phyloP scores from a whole-genome alignment of 768 basidiomycete genomes.

The Crucibulum laeve region DNA sequence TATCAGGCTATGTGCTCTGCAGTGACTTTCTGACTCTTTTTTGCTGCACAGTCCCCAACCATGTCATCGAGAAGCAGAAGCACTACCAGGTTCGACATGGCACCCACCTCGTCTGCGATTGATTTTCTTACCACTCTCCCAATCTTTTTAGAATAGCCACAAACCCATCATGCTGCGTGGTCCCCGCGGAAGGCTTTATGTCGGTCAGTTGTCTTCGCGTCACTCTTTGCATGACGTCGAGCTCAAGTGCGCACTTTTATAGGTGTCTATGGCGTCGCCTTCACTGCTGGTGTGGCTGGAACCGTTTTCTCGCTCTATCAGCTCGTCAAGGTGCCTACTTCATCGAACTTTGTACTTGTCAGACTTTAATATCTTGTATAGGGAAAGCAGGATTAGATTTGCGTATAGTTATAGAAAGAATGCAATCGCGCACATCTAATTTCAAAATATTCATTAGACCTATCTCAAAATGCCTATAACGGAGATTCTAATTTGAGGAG shows the following conservation, averaged over 20 bases:
- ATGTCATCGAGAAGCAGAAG: slow-evolving; percentile 61
- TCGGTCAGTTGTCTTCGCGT: slow-evolving; percentile 49
- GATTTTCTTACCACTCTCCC: slow-evolving; percentile 5
- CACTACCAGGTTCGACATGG: slow-evolving; percentile 51
- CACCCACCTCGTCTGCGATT: slow-evolving; percentile 2
- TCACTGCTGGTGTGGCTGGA: slow-evolving; percentile 49
- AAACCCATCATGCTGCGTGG: slow-evolving; percentile 56
- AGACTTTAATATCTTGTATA: too few species aligned
- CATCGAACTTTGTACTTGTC: too few species aligned
- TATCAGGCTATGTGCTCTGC: slow-evolving; percentile 5
- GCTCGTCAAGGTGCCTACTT: slow-evolving; percentile 37
- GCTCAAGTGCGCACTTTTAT: too few species aligned
- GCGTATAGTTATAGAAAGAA: too few species aligned
- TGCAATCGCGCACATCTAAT: too few species aligned
- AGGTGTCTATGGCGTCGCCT: slow-evolving; percentile 56
- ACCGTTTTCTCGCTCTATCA: slow-evolving; percentile 45
- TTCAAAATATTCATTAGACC: too few species aligned
- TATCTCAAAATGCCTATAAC: too few species aligned
- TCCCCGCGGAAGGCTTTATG: slow-evolving; percentile 59
- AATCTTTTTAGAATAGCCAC: slow-evolving; percentile 32
- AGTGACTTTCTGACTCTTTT: slow-evolving; percentile 6
- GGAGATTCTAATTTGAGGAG: too few species aligned
- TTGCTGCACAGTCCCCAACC: slow-evolving; percentile 51
- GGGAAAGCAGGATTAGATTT: too few species aligned
- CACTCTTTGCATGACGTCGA: too few species aligned